phyloP scores from a whole-genome alignment of 305 asterid species.

The Fraxinus dipetala region DNA sequence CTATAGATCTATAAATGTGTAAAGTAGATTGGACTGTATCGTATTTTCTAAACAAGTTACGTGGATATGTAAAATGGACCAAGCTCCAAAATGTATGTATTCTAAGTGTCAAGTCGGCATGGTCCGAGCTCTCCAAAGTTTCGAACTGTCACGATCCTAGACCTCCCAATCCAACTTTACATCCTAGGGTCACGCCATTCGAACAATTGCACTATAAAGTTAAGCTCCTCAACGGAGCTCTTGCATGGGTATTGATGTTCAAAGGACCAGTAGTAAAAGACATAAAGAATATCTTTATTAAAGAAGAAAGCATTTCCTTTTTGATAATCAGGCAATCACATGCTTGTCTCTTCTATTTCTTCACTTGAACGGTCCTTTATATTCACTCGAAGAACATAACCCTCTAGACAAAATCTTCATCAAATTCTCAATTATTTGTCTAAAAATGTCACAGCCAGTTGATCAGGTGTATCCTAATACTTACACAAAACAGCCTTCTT shows the following conservation, averaged over 20 bases:
- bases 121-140: background rate
- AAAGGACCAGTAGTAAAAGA: conserved; percentile 28
- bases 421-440: background rate
- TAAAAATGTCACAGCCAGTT: conserved; percentile 47
- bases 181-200: background rate
- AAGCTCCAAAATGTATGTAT: background rate
- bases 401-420: background rate
- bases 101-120: background rate
- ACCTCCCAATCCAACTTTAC: background rate
- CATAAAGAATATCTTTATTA: conserved; percentile 64
- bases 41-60: background rate
- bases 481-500: conserved; percentile 25
- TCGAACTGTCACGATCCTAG: background rate
- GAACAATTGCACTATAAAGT: background rate
- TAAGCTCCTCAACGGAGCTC: background rate
- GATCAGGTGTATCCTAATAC: conserved; percentile 45
- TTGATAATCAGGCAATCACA: conserved; percentile 19
- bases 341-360: conserved; percentile 24
- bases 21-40: background rate
- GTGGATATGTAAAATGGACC: background rate
- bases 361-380: background rate
- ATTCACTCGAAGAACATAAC: conserved; percentile 41
- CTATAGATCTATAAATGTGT: background rate
- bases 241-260: conserved; percentile 2
- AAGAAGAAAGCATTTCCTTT: conserved; percentile 36